Evolutionary conservation across 306 rosid species (phyloP), one percentile per base, ranked within the genome.

Genomic region (Lathyrus aphaca): DNA sequence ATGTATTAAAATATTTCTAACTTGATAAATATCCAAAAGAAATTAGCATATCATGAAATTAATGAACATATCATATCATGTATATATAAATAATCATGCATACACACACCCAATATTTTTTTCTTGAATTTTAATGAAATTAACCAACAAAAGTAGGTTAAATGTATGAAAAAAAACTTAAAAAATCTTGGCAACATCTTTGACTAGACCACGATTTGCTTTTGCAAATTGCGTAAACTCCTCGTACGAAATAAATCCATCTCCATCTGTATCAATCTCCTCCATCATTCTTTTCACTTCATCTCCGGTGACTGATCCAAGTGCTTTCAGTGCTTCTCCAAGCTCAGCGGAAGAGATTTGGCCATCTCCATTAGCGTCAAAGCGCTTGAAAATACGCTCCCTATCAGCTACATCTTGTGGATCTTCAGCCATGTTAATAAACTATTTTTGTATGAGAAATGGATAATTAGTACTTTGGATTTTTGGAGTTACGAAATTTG

Each of bases 261-360:
- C 94, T 0, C 85, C 79, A n/a, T 91, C 88, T 0, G 82, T 84
- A 40, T 91, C 97, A 42, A 89, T 82, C 81, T 91, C 91, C 0
- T 74, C 75, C 97, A 91, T 91, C 97, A 91, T 91, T 38, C 73
- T 66, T 10, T 74, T 51, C 49, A 91, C 87, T 60, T 89, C 96
- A 0, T 91, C 87, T 0, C 50, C 1, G 0, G 91, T 81, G 18
- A 89, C 91, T 0, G 88, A 85, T 40, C 95, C 94, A 0, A 91
- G 84, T 4, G 83, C 9, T 46, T 82, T 82, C 72, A 87, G 78
- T 3, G 96, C 81, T 37, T 89, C 90, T 3, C 91, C 97, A 1
- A 91, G 86, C 83, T 89, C 97, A 0, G 81, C 0, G 0, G 96
- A 54, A 2, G 97, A 91, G 77, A 89, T 89, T 77, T 81, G 71